phyloP scores from a whole-genome alignment of 2,329 filamentous ascomycete genomes.

The Penicillium verrucosum region DNA sequence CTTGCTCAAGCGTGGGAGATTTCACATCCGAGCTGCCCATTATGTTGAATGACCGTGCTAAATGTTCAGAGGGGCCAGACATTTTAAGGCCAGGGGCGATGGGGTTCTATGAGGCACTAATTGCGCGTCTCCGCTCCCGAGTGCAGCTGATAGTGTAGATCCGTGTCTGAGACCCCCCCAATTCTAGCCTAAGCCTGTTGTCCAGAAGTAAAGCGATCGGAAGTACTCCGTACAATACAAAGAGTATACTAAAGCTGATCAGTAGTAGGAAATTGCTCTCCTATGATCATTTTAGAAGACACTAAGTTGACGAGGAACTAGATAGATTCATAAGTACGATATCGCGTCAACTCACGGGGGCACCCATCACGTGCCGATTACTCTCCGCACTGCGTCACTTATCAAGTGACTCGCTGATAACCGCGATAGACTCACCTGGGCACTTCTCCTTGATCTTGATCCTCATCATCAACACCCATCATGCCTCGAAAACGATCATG shows the following conservation, averaged over 20 bases:
- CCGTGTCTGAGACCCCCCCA: slow-evolving; percentile 15
- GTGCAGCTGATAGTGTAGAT: slow-evolving; percentile 33
- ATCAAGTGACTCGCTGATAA: slow-evolving; percentile 12
- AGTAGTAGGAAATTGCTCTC: neutral
- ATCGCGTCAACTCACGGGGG: slow-evolving; percentile 11
- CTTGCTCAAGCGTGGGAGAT: slow-evolving; percentile 22
- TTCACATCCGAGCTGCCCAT: slow-evolving; percentile 30
- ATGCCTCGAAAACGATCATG: slow-evolving; percentile 24
- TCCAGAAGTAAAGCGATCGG: neutral
- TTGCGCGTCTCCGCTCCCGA: slow-evolving; percentile 17
- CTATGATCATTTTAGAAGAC: neutral
- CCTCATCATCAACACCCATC: slow-evolving; percentile 5
- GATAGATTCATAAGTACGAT: neutral
- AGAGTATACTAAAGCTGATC: neutral
- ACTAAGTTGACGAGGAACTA: neutral
- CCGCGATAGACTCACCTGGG: slow-evolving; percentile 7
- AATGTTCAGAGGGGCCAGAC: slow-evolving; percentile 26
- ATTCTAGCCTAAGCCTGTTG: neutral
- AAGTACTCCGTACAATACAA: neutral
- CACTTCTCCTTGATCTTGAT: slow-evolving; percentile 8
- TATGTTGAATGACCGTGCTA: slow-evolving; percentile 32
- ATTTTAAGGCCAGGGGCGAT: slow-evolving; percentile 21
- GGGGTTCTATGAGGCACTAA: slow-evolving; percentile 26
- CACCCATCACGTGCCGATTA: slow-evolving; percentile 20
- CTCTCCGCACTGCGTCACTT: slow-evolving; percentile 28